phyloP scores from a whole-genome alignment of 495 filamentous ascomycete genomes.

The Xylaria grammica region DNA sequence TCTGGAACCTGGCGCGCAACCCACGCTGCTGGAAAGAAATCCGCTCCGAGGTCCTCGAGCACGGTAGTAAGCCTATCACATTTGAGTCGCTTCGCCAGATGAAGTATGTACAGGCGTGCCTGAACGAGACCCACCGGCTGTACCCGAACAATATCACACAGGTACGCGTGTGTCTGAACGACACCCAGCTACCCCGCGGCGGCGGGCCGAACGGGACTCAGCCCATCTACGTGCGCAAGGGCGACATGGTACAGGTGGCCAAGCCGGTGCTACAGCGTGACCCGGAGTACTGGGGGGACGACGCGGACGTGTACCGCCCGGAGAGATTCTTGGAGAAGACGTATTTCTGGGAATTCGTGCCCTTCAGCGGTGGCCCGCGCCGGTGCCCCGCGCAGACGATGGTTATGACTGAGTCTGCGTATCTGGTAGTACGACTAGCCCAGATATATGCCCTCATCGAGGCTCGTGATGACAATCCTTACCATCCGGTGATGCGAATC shows the following conservation, averaged over 20 bases:
- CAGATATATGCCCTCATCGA: background rate
- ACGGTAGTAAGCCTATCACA: slow-evolving; percentile 40
- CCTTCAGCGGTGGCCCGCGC: slow-evolving; percentile 65
- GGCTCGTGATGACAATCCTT: background rate
- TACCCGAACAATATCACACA: slow-evolving; percentile 70
- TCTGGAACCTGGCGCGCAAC: slow-evolving; percentile 56
- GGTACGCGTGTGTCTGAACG: slow-evolving; percentile 60
- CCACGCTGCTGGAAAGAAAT: slow-evolving; percentile 49
- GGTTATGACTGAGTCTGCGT: background rate
- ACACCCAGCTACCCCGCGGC: slow-evolving; percentile 68
- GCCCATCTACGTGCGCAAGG: slow-evolving; percentile 64
- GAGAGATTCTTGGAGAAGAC: slow-evolving; percentile 44
- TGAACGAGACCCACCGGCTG: slow-evolving; percentile 61
- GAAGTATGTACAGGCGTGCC: slow-evolving; percentile 32
- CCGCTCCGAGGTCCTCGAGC: slow-evolving; percentile 50
- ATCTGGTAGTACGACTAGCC: background rate
- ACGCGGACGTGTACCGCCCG: slow-evolving; percentile 50
- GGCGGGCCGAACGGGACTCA: slow-evolving; percentile 65
- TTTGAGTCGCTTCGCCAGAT: slow-evolving; percentile 32
- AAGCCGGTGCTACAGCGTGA: slow-evolving; percentile 58
- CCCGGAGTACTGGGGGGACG: slow-evolving; percentile 47
- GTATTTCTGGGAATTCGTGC: slow-evolving; percentile 52
- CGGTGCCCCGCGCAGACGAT: background rate
- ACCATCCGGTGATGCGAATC: background rate
- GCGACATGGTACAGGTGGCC: slow-evolving; percentile 59